Evolutionary conservation across 257 asterid species (phyloP).

Genomic region (Solanum rostratum): DNA sequence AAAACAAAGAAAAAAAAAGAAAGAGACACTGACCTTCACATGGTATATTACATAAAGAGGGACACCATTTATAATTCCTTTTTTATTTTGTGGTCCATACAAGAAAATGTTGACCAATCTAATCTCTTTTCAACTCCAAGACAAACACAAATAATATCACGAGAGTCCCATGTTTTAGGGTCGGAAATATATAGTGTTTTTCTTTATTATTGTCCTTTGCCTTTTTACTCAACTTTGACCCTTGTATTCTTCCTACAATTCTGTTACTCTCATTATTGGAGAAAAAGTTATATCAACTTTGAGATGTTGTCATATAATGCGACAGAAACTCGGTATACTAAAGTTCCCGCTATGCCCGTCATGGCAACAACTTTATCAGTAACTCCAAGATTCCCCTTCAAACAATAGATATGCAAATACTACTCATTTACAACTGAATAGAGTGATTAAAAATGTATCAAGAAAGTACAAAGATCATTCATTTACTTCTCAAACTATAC

Average conservation of each 20-base stretch:
- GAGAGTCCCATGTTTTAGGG: background rate
- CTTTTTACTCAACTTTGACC: background rate
- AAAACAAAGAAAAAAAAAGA: background rate
- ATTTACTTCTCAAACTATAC: background rate
- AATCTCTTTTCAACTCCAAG: background rate
- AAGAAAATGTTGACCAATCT: background rate
- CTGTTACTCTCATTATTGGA: background rate
- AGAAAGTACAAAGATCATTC: background rate
- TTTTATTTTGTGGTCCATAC: background rate
- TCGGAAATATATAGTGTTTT: background rate
- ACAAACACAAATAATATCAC: constrained; percentile 3
- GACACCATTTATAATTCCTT: background rate
- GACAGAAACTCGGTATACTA: background rate
- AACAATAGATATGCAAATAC: too few relatives aligned
- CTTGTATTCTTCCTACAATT: background rate
- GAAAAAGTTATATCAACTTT: background rate
- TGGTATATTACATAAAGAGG: background rate
- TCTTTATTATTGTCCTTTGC: background rate
- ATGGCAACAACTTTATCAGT: too few relatives aligned
- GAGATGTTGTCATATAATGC: background rate
- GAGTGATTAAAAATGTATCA: background rate
- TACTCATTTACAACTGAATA: background rate
- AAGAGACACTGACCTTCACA: background rate
- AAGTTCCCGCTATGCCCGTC: too few relatives aligned
- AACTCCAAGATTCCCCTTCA: too few relatives aligned